Conservation (phyloP, 257 asterid species). For the Lantana camara region DNA sequence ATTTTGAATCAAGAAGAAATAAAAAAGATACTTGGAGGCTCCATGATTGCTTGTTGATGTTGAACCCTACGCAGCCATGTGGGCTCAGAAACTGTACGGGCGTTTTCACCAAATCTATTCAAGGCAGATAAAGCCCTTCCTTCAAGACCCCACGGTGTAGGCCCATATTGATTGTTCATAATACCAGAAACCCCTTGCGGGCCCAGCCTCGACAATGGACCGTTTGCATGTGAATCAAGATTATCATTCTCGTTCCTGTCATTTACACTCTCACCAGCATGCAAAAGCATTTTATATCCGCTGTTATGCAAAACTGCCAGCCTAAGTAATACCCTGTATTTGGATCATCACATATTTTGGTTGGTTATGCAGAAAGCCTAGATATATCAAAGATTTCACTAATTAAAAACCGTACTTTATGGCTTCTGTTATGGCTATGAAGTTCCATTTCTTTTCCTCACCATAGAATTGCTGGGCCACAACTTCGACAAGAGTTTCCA, state of each 20-base stretch:
- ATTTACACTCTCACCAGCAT: conserved; percentile 79
- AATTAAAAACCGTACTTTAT: conserved; percentile 54
- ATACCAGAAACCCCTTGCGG: conserved; percentile 43
- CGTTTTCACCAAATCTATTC: conserved; percentile 79
- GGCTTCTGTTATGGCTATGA: conserved; percentile 77
- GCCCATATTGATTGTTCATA: conserved; percentile 43
- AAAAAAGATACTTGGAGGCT: conserved; percentile 55
- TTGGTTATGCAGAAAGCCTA: conserved; percentile 10
- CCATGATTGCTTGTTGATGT: conserved; percentile 67
- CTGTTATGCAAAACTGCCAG: conserved; percentile 57
- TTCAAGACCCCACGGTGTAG: conserved; percentile 60
- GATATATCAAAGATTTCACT: conserved; percentile 7
- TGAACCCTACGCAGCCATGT: conserved; percentile 80
- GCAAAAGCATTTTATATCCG: conserved; percentile 94
- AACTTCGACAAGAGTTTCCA: conserved; percentile 96
- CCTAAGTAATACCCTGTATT: conserved; percentile 78
- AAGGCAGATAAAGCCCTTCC: conserved; percentile 95
- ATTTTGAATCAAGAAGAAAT: not conserved
- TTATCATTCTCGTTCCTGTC: conserved; percentile 37
- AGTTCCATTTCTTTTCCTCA: conserved; percentile 88
- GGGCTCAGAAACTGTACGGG: conserved; percentile 68
- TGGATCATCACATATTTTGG: conserved; percentile 13
- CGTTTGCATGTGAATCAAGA: conserved; percentile 39
- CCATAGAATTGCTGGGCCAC: conserved; percentile 82
- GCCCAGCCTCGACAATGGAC: conserved; percentile 35